Percentiles rank a stretch among this genome's conserved stretches.
These are phyloP conservation scores for Candida coquimbonensis DNA, from an alignment of 805 yeast genomes.

Conservation along the genomic window DNA sequence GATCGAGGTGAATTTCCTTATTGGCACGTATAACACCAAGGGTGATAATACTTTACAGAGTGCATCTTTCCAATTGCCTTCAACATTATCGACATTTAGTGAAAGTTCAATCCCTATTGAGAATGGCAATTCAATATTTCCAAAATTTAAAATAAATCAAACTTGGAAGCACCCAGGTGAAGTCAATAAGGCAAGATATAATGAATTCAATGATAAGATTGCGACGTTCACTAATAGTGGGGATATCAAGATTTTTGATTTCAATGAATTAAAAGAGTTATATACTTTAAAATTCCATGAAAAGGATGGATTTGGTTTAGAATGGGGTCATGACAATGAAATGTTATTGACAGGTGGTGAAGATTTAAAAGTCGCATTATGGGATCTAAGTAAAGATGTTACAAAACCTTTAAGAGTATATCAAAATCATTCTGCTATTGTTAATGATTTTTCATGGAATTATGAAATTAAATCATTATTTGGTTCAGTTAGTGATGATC, in stretches of 20 bases:
- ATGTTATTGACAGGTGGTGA: slow-evolving; percentile 56
- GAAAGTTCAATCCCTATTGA: slow-evolving; percentile 21
- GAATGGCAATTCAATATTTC: slow-evolving; percentile 24
- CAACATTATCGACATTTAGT: slow-evolving; percentile 36
- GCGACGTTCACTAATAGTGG: slow-evolving; percentile 33
- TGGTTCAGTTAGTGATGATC: slow-evolving; percentile 70
- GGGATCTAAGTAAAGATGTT: slow-evolving; percentile 45
- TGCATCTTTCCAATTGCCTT: slow-evolving; percentile 31
- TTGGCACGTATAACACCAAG: slow-evolving; percentile 40
- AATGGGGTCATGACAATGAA: slow-evolving; percentile 51
- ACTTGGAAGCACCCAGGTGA: slow-evolving; percentile 53
- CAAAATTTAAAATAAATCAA: slow-evolving; percentile 31
- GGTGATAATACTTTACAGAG: slow-evolving; percentile 39
- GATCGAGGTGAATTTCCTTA: slow-evolving; percentile 32
- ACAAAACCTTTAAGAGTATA: slow-evolving; percentile 40
- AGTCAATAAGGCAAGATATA: slow-evolving; percentile 53
- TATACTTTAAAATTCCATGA: slow-evolving; percentile 45
- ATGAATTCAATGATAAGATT: slow-evolving; percentile 21
- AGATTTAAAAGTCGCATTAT: slow-evolving; percentile 61
- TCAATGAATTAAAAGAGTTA: slow-evolving; percentile 15
- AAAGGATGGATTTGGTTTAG: slow-evolving; percentile 62
- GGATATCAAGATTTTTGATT: slow-evolving; percentile 37
- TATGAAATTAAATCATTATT: slow-evolving; percentile 36
- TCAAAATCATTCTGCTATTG: slow-evolving; percentile 43
- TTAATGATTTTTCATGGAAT: slow-evolving; percentile 65